These are phyloP conservation scores for Cryptosporidium meleagridis DNA, from an alignment of 169 alveolate species.

Conservation along the genomic window DNA sequence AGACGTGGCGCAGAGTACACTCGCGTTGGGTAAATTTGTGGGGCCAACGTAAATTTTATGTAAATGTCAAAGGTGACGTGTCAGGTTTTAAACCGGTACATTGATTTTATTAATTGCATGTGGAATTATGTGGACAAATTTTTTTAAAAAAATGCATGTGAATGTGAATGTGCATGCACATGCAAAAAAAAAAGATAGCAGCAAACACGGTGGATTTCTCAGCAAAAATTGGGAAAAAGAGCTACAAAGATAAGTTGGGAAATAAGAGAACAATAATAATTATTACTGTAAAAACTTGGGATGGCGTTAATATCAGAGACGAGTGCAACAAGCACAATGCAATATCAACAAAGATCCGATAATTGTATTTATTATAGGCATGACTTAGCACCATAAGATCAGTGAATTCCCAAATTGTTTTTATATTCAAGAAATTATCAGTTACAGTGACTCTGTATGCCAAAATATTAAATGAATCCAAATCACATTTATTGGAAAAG, in stretches of 20 bases:
- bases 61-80: constrained; percentile 1
- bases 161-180: too few species aligned
- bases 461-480: neutral
- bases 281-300: constrained; percentile 51
- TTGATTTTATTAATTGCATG: neutral
- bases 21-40: too few species aligned
- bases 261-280: neutral
- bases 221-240: too few species aligned
- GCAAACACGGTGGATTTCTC: too few species aligned
- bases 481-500: too few species aligned
- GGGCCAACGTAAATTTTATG: neutral
- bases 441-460: constrained; percentile 74
- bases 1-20: neutral
- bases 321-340: neutral
- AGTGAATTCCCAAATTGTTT: neutral
- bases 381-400: constrained; percentile 69
- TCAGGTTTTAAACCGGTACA: neutral
- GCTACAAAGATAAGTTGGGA: too few species aligned
- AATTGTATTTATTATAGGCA: constrained; percentile 42
- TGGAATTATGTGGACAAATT: neutral
- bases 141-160: neutral
- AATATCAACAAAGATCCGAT: constrained; percentile 43
- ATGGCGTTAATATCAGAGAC: neutral
- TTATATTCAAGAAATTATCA: neutral
- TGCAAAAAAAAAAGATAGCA: too few species aligned